phyloP scores from a whole-genome alignment of 495 filamentous ascomycete genomes.

The Aspergillus cristatus region DNA sequence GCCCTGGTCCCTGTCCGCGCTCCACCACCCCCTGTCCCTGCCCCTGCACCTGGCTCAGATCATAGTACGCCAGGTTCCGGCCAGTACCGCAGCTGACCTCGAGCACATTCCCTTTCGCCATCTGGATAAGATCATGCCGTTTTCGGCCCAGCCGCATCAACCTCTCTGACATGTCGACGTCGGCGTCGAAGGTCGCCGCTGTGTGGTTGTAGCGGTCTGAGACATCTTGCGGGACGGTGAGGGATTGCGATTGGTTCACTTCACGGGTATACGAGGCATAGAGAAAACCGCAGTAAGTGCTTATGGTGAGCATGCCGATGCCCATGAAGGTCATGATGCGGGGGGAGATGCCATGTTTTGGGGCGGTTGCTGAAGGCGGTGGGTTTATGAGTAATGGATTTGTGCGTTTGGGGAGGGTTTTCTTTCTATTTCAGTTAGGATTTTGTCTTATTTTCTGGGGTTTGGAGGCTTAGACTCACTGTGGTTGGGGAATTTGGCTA shows the following conservation, averaged over 20 bases:
- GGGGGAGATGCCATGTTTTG: slow-evolving; percentile 21
- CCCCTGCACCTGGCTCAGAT: slow-evolving; percentile 53
- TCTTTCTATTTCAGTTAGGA: slow-evolving; percentile 1
- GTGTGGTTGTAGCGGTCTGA: slow-evolving; percentile 49
- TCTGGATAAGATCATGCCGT: slow-evolving; percentile 49
- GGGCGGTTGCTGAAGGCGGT: neutral
- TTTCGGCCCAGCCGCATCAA: slow-evolving; percentile 54
- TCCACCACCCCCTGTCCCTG: slow-evolving; percentile 67
- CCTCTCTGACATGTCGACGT: slow-evolving; percentile 56
- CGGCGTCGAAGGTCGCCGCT: slow-evolving; percentile 51
- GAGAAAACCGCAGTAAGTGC: slow-evolving; percentile 44
- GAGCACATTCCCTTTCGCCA: slow-evolving; percentile 70
- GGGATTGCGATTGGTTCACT: slow-evolving; percentile 24
- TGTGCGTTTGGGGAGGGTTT: slow-evolving; percentile 12
- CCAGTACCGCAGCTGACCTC: slow-evolving; percentile 92
- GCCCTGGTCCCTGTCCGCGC: too few relatives aligned
- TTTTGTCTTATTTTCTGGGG: neutral
- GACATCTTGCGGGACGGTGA: slow-evolving; percentile 39
- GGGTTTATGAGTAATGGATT: slow-evolving; percentile 13
- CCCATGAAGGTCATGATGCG: slow-evolving; percentile 31
- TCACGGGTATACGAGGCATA: slow-evolving; percentile 38
- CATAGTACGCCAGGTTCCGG: slow-evolving; percentile 71
- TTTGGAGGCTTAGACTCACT: neutral
- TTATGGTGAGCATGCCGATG: slow-evolving; percentile 35
- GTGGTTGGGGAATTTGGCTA: too few relatives aligned